phyloP scores from a whole-genome alignment of 768 basidiomycete species.

The Pilatotrama ljubarskyi region DNA sequence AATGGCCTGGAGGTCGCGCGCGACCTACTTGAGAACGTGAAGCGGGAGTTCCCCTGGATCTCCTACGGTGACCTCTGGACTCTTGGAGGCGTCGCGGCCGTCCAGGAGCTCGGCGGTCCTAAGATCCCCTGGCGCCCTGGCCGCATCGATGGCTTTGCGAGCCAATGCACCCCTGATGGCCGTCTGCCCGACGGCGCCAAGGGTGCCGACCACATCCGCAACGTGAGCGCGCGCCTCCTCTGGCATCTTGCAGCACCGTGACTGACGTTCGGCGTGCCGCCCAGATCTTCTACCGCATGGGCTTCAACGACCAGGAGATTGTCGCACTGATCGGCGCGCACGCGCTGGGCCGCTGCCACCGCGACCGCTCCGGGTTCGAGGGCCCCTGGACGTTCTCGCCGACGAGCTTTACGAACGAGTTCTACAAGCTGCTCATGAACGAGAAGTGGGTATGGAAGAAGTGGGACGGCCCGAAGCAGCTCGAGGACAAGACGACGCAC shows the following conservation, averaged over 20 bases:
- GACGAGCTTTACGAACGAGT: conserved; percentile 84
- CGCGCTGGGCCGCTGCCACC: conserved; percentile 94
- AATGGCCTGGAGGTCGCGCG: conserved; percentile 82
- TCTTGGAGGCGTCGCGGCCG: conserved; percentile 86
- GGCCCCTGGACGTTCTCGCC: conserved; percentile 98
- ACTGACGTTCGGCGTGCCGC: not conserved
- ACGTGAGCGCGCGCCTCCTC: conserved; percentile 43
- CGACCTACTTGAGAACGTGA: conserved; percentile 79
- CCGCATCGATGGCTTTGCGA: conserved; percentile 80
- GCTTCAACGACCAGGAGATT: conserved; percentile 97
- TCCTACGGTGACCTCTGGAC: conserved; percentile 98
- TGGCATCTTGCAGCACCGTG: not conserved
- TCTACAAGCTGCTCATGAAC: conserved; percentile 79
- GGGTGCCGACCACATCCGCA: conserved; percentile 82
- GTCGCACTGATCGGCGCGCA: conserved; percentile 94
- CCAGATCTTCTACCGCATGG: conserved; percentile 91
- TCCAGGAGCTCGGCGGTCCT: conserved; percentile 93
- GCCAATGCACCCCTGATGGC: conserved; percentile 80
- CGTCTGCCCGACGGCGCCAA: conserved; percentile 87
- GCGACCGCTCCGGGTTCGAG: conserved; percentile 76
- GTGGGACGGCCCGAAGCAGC: conserved; percentile 93
- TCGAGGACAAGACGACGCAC: conserved; percentile 87
- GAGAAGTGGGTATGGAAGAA: conserved; percentile 98
- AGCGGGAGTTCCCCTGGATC: conserved; percentile 90
- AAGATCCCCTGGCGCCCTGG: conserved; percentile 93